Base-by-base conservation (phyloP, 2,329 filamentous ascomycete genomes). In the Pseudogymnoascus sp. region DNA sequence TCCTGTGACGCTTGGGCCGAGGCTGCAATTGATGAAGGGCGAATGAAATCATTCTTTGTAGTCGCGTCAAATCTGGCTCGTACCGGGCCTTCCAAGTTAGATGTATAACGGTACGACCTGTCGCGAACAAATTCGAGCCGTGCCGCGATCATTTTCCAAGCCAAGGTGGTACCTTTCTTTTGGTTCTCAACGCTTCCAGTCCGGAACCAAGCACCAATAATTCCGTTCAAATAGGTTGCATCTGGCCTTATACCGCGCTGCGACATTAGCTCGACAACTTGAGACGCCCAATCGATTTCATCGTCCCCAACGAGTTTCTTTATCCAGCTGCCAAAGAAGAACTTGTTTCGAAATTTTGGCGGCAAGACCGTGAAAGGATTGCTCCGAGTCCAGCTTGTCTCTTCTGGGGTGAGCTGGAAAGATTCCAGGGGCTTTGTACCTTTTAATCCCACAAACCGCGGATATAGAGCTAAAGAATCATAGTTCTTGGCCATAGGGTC, bases 291-390 rank as follows among this genome's bases (percentile, higher is more conserved):
- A 64, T 89, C 83, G 13, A 90, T 76, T 67, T 91, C 83, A 1
- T 86, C 86, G 64, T 87, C 83, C 15, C 87, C 87, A 63, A 96
- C 89, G 8, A 96, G 83, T 60, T 89, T 86, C 75, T 93, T 93
- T 71, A 96, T 82, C 93, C 92, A 96, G 70, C 91, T 93, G 35
- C 88, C 89, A 68, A 92, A 89, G 75, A 96, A 90, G 75, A 91
- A 93, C 67, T 88, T 87, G 74, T 96, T 95, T 53, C 80, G 77
- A 63, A 83, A 81, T 35, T 73, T 74, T 11, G 75, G 72, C 4
- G 85, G 85, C 19, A 88, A 71, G 28, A 78, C 71, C 4, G 79
- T 78, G 26, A 87, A 71, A 5, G 44, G 61, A 17, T 64, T 63
- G 59, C 65, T 57, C 17, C 68, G 62, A 17, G 65, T 62, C 69